Percentiles rank a stretch among this genome's conserved stretches.
Conservation (phyloP, 768 basidiomycete genomes). For the Naganishia friedmannii region DNA sequence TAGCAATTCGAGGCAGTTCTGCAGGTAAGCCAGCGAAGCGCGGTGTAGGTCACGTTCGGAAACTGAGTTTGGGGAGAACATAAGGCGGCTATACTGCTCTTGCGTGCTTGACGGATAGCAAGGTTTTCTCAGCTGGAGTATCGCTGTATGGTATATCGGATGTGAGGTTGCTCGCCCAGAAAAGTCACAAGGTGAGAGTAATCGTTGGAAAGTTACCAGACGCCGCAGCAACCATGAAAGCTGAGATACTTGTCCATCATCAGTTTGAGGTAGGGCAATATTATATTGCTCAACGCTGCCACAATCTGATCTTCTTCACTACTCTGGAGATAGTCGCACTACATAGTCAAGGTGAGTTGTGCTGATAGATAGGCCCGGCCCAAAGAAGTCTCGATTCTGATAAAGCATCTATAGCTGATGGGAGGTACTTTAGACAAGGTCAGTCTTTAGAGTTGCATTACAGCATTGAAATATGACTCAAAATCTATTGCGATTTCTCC, state of each 20-base stretch:
- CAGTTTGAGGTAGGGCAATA: not conserved
- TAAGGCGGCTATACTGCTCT: slow-evolving; percentile 64
- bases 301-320: not conserved
- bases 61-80: not conserved
- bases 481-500: slow-evolving; percentile 39
- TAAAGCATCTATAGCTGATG: slow-evolving; percentile 59
- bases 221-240: no score
- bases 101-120: slow-evolving; percentile 54
- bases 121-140: slow-evolving; percentile 63
- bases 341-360: slow-evolving; percentile 33
- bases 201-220: no score
- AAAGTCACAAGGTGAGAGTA: slow-evolving; percentile 60
- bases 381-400: slow-evolving; percentile 48
- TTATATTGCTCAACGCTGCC: not conserved
- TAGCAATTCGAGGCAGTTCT: slow-evolving; percentile 69
- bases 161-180: slow-evolving; percentile 59
- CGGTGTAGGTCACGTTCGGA: no score
- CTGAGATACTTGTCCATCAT: not conserved
- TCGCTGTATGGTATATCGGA: slow-evolving; percentile 71
- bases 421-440: slow-evolving; percentile 59
- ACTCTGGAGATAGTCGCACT: slow-evolving; percentile 24
- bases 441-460: slow-evolving; percentile 52
- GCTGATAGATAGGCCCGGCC: no score
- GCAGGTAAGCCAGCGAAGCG: slow-evolving; percentile 48
- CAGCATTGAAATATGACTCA: slow-evolving; percentile 37